Percentiles rank a stretch among this genome's conserved stretches.
Conservation (phyloP, 805 yeast species). For the Candida patagonica region DNA sequence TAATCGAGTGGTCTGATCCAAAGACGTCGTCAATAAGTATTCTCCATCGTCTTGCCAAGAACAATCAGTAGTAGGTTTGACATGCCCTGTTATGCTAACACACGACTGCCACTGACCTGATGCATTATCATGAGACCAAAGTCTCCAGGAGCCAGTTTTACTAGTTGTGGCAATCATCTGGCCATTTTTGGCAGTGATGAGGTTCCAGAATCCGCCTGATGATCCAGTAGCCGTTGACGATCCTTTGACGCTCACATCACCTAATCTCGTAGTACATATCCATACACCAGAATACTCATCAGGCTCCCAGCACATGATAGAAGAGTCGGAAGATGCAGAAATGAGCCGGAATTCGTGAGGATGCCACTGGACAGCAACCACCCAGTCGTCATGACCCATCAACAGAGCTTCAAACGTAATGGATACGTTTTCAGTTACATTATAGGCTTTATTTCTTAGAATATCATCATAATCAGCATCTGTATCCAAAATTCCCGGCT, state of each 20-base stretch:
- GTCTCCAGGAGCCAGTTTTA: constrained; percentile 86
- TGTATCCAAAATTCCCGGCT: constrained; percentile 30
- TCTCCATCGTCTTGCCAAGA: constrained; percentile 58
- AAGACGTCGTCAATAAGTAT: constrained; percentile 65
- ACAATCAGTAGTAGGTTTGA: constrained; percentile 63
- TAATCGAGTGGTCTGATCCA: constrained; percentile 89
- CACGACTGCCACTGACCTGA: constrained; percentile 23
- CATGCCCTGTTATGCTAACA: constrained; percentile 68
- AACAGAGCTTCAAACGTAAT: constrained; percentile 84
- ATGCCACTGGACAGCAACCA: constrained; percentile 77
- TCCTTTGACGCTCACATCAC: constrained; percentile 91
- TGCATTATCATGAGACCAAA: constrained; percentile 42
- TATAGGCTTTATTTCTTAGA: constrained; percentile 64
- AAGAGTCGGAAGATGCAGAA: constrained; percentile 88
- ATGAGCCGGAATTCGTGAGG: constrained; percentile 51
- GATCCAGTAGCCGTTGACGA: constrained; percentile 98
- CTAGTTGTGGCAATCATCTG: constrained; percentile 63
- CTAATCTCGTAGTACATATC: constrained; percentile 72
- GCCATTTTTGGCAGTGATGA: constrained; percentile 22
- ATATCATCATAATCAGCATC: constrained; percentile 40
- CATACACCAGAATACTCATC: constrained; percentile 82
- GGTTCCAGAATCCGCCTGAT: constrained; percentile 73
- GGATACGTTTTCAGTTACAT: constrained; percentile 38
- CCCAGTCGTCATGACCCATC: constrained; percentile 99
- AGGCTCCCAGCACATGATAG: constrained; percentile 89